A percentile compares a stretch with the other conserved stretches of the same genome.
phyloP scores from a whole-genome alignment of 768 basidiomycete genomes.

The Tricholoma hemisulphureum region DNA sequence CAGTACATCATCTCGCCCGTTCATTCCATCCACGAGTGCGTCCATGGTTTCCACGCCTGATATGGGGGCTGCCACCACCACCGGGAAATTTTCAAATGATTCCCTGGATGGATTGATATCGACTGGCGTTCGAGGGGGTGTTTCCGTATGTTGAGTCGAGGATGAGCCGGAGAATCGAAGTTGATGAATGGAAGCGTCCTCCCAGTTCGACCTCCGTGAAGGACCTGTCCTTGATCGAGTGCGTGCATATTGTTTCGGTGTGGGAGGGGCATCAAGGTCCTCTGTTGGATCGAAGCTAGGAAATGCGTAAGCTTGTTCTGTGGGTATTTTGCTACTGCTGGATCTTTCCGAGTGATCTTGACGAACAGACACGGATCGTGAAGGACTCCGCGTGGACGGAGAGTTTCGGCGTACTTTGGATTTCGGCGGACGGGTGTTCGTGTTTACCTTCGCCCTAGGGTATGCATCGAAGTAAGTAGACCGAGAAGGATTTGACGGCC shows the following conservation, averaged over 20 bases:
- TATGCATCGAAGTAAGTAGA: conserved; percentile 48
- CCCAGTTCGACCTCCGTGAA: conserved; percentile 46
- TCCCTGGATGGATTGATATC: conserved; percentile 42
- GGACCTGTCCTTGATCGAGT: conserved; percentile 60
- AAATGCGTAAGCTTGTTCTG: conserved; percentile 39
- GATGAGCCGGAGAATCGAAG: conserved; percentile 64
- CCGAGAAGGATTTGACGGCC: conserved; percentile 29
- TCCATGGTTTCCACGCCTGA: conserved; percentile 86
- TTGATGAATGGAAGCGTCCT: conserved; percentile 44
- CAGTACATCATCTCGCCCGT: conserved; percentile 63
- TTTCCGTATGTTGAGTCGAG: conserved; percentile 67
- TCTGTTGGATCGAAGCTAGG: conserved; percentile 37
- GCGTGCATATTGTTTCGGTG: conserved; percentile 38
- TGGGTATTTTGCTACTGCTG: conserved; percentile 1
- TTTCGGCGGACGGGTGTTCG: conserved; percentile 34
- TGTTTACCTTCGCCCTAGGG: conserved; percentile 38
- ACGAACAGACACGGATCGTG: conserved; percentile 6
- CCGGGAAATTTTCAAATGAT: conserved; percentile 54
- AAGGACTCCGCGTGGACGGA: conserved; percentile 22
- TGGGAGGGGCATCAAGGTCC: conserved; percentile 23
- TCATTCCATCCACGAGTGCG: conserved; percentile 88
- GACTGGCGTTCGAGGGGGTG: conserved; percentile 68
- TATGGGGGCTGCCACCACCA: conserved; percentile 73
- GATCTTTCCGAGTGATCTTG: conserved; percentile 7
- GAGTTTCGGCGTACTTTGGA: conserved; percentile 19